Evolutionary conservation across 805 yeast species (phyloP).

Genomic region (Komagataella phaffii): DNA sequence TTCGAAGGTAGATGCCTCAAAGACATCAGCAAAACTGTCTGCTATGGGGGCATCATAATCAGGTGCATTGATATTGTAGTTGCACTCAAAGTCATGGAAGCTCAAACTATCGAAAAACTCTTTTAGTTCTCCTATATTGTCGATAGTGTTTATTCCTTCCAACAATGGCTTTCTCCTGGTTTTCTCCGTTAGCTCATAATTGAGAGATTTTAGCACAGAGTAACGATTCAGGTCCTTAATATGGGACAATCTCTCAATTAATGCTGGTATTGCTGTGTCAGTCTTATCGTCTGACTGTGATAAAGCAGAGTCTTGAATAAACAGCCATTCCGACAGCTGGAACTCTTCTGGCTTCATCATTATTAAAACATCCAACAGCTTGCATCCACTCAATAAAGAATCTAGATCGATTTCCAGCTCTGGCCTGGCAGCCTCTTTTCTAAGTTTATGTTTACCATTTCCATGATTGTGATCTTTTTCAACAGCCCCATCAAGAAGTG

Average conservation of each 20-base stretch:
- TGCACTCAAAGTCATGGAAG: conserved; percentile 49
- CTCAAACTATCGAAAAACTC: conserved; percentile 57
- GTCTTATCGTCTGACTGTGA: conserved; percentile 8
- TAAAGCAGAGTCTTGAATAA: conserved; percentile 44
- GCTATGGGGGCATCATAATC: conserved; percentile 33
- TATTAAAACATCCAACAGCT: conserved; percentile 64
- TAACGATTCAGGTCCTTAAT: conserved; percentile 11
- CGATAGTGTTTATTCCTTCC: conserved; percentile 24
- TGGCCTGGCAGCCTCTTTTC: neutral
- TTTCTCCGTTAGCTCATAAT: neutral
- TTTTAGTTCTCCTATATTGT: conserved; percentile 32
- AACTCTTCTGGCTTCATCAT: conserved; percentile 65
- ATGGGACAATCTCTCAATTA: conserved; percentile 19
- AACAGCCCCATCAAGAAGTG: neutral
- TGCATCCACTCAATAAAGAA: conserved; percentile 48
- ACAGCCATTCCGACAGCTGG: conserved; percentile 74
- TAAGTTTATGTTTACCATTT: neutral
- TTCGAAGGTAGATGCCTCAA: conserved; percentile 13
- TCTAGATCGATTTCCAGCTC: conserved; percentile 23
- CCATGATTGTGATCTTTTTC: neutral
- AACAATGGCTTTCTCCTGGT: conserved; percentile 30
- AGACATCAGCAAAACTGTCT: conserved; percentile 51
- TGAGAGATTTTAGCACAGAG: neutral
- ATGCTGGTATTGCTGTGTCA: conserved; percentile 18
- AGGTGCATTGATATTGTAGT: conserved; percentile 33